Evolutionary conservation across 495 filamentous ascomycete genomes (phyloP).

Genomic region (Aspergillus conjunctus): DNA sequence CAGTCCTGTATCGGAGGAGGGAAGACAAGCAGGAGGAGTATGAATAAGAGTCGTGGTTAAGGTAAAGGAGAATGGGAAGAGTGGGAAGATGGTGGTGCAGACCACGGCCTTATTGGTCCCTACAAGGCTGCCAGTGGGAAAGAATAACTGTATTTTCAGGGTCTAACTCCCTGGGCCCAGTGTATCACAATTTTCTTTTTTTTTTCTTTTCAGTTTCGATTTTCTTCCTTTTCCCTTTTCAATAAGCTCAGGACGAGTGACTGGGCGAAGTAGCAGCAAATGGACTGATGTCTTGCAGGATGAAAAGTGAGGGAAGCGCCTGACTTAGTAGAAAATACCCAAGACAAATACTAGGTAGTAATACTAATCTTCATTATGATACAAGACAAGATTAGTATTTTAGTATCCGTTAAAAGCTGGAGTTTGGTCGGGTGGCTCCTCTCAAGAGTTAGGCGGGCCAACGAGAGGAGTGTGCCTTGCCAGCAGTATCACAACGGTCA

Average conservation of each 20-base stretch:
- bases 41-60: slow-evolving; percentile 3
- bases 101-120: slow-evolving; percentile 28
- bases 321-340: slow-evolving; percentile 16
- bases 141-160: slow-evolving; percentile 21
- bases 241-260: slow-evolving; percentile 2
- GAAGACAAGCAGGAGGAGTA: neutral
- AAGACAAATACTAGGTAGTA: slow-evolving; percentile 14
- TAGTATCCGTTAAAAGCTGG: slow-evolving; percentile 22
- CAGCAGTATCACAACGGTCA: neutral
- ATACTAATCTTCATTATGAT: slow-evolving; percentile 22
- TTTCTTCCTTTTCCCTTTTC: neutral
- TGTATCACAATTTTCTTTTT: slow-evolving; percentile 15
- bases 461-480: slow-evolving; percentile 22
- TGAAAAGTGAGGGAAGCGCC: slow-evolving; percentile 13
- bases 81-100: slow-evolving; percentile 27
- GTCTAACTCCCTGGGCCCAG: slow-evolving; percentile 13
- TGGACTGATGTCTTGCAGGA: slow-evolving; percentile 6
- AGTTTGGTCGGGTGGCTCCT: slow-evolving; percentile 22
- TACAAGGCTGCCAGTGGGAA: slow-evolving; percentile 23
- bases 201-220: slow-evolving; percentile 11
- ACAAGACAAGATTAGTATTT: slow-evolving; percentile 28
- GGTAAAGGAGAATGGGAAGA: slow-evolving; percentile 8
- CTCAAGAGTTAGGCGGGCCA: slow-evolving; percentile 15
- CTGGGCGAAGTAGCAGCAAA: neutral
- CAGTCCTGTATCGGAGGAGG: slow-evolving; percentile 5